Evolutionary conservation across 2,329 filamentous ascomycete genomes (phyloP), one percentile per base, ranked within the genome.

Genomic region (Penicillium sp.): DNA sequence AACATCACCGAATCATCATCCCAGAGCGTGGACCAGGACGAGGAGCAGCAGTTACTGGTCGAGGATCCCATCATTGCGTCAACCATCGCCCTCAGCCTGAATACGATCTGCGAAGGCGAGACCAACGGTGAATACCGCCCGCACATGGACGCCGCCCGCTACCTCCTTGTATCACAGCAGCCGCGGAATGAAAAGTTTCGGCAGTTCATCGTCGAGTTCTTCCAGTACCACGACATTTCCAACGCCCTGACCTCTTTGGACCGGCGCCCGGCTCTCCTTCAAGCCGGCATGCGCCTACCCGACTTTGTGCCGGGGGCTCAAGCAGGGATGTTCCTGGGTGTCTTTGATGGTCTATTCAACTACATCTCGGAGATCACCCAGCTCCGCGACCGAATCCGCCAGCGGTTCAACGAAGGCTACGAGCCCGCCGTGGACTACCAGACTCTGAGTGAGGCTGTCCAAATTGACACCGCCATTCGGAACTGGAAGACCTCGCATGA

Each of bases 281-380:
- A 76, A 55, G 76, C 77, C 24, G 77, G 81, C 46, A 77, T 83
- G 64, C 73, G 74, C 14, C 71, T 83, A 3, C 81, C 81, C 2
- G 70, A 75, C 25, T 83, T 80, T 62, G 76, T 81, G 44, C 76
- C 80, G 27, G 79, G 81, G 46, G 76, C 79, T 1, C 76, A 81
- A 57, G 80, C 79, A 2, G 81, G 79, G 8, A 78, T 75, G n/a
- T 77, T 95, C 4, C 77, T 95, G 5, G 91, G 91, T 20, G 86
- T 95, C 24, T 84, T 88, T 36, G 90, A 96, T 63, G 89, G 89
- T 1, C 76, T 96, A 2, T 91, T 95, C 66, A 80, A 82, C 30
- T 86, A 88, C 65, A 85, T 96, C 27, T 86, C 87, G 7, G 84
- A 89, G 63, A 92, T 95, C 54, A 90, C 89, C 1, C 81, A 82